A percentile compares a stretch with the other conserved stretches of the same genome.
phyloP scores from a whole-genome alignment of 306 rosid genomes.

The Lotus japonicus region DNA sequence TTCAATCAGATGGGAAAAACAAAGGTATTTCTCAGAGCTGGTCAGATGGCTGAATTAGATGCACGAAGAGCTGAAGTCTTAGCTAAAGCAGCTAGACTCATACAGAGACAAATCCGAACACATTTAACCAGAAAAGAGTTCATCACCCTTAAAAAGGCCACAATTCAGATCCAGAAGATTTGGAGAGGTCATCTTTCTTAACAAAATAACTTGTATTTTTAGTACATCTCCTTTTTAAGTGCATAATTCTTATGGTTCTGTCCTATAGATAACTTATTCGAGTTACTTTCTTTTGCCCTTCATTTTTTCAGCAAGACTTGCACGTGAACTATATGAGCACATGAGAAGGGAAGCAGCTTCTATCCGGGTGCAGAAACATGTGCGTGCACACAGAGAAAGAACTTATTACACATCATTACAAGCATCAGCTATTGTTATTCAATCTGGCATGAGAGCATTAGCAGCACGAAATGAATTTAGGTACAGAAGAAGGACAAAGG shows the following conservation, averaged over 20 bases:
- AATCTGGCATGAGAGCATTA: conserved; percentile 75
- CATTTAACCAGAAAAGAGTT: conserved; percentile 68
- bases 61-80: conserved; percentile 77
- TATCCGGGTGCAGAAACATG: conserved; percentile 66
- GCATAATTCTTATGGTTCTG: neutral
- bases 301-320: conserved; percentile 52
- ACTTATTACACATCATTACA: conserved; percentile 45
- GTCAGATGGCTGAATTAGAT: conserved; percentile 93
- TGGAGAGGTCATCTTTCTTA: conserved; percentile 59
- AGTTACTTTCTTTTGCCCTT: neutral
- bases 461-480: conserved; percentile 68
- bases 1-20: conserved; percentile 69
- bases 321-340: conserved; percentile 49
- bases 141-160: conserved; percentile 47
- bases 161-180: conserved; percentile 55
- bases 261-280: conserved; percentile 3
- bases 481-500: conserved; percentile 66
- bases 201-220: neutral
- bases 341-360: conserved; percentile 83
- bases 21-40: conserved; percentile 86
- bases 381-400: conserved; percentile 49
- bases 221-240: neutral
- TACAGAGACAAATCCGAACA: conserved; percentile 80
- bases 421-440: conserved; percentile 59
- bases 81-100: conserved; percentile 62